These are phyloP conservation scores for Diplocarpon mali DNA, from an alignment of 2,329 filamentous ascomycete genomes.

Conservation along the genomic window DNA sequence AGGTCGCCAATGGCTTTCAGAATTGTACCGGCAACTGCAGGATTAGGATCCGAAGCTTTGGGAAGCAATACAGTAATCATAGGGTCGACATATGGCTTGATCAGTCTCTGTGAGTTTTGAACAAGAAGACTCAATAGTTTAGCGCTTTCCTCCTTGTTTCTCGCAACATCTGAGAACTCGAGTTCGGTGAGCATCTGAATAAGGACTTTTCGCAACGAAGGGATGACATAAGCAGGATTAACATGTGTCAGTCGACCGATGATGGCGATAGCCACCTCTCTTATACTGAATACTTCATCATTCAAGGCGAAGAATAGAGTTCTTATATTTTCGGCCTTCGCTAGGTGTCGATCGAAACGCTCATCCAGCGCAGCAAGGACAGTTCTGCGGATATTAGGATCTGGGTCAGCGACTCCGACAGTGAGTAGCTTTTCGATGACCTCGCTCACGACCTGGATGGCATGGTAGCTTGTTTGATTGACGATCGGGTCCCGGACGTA, in stretches of 20 bases:
- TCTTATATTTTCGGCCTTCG: slow-evolving; percentile 93
- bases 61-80: slow-evolving; percentile 93
- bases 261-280: slow-evolving; percentile 91
- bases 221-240: slow-evolving; percentile 96
- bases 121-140: slow-evolving; percentile 87
- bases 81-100: slow-evolving; percentile 93
- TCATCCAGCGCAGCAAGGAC: slow-evolving; percentile 83
- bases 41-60: slow-evolving; percentile 75
- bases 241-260: slow-evolving; percentile 84
- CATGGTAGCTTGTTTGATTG: slow-evolving; percentile 93
- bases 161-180: slow-evolving; percentile 86
- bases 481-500: slow-evolving; percentile 96
- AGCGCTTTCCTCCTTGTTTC: slow-evolving; percentile 94
- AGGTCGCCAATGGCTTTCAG: slow-evolving; percentile 90
- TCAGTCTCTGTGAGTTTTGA: slow-evolving; percentile 81
- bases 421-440: slow-evolving; percentile 95
- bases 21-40: slow-evolving; percentile 89
- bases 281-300: slow-evolving; percentile 83
- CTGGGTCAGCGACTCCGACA: slow-evolving; percentile 84
- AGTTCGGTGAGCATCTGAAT: slow-evolving; percentile 95
- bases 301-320: slow-evolving; percentile 93
- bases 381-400: slow-evolving; percentile 77
- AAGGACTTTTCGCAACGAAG: slow-evolving; percentile 84
- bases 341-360: slow-evolving; percentile 92
- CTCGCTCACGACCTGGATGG: slow-evolving; percentile 92